phyloP scores from a whole-genome alignment of 805 yeast species.

The Cyberlindnera xishuangbannaensis region DNA sequence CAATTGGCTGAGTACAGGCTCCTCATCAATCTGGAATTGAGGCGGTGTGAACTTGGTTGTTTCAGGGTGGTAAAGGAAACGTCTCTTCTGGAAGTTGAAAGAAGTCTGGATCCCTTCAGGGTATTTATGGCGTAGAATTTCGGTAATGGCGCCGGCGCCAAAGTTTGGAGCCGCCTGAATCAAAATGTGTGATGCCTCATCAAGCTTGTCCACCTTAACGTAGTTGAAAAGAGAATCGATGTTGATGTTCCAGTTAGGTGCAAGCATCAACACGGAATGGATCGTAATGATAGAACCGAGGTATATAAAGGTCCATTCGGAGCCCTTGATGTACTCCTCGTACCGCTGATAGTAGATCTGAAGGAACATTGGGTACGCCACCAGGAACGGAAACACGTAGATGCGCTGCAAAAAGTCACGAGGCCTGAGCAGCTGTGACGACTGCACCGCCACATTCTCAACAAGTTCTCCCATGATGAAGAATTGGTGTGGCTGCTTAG shows the following conservation, averaged over 20 bases:
- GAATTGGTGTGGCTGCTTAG: too few relatives aligned
- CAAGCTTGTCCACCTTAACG: constrained; percentile 41
- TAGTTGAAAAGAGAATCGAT: constrained; percentile 70
- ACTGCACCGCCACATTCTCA: constrained; percentile 63
- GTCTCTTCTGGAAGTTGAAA: constrained; percentile 87
- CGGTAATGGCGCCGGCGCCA: constrained; percentile 78
- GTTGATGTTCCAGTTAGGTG: constrained; percentile 91
- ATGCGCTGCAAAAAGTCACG: constrained; percentile 57
- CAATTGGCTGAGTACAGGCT: constrained; percentile 50
- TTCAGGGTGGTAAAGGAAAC: constrained; percentile 64
- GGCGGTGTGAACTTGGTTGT: constrained; percentile 71
- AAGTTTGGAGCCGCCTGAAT: constrained; percentile 78
- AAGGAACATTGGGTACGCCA: constrained; percentile 68
- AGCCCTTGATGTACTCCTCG: constrained; percentile 77
- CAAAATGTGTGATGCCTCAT: constrained; percentile 65
- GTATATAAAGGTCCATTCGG: constrained; percentile 94
- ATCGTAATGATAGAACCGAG: constrained; percentile 66
- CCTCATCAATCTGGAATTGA: constrained; percentile 53
- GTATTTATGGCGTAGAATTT: constrained; percentile 47
- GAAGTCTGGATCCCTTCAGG: constrained; percentile 59
- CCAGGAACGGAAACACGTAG: constrained; percentile 76
- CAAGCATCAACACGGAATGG: constrained; percentile 72
- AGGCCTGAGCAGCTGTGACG: constrained; percentile 71
- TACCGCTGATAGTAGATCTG: constrained; percentile 63
- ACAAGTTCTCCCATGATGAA: constrained; percentile 45